Conservation (phyloP, 305 asterid species). For the Fraxinus velutina region DNA sequence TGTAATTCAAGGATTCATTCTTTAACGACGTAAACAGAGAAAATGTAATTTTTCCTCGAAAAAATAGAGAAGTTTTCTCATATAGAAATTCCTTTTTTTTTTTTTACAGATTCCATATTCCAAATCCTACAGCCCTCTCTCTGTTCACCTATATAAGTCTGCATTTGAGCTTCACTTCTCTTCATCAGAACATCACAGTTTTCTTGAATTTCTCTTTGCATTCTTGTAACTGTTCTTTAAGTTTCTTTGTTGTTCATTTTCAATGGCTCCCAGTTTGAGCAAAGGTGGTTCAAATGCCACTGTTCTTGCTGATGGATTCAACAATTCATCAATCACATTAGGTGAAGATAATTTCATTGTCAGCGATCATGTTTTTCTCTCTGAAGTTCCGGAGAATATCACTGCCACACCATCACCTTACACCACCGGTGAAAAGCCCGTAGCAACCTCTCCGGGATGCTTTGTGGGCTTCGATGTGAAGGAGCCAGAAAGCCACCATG, state of each 20-base stretch:
- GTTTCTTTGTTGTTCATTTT: background rate
- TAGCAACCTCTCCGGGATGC: constrained; percentile 53
- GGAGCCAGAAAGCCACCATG: constrained; percentile 58
- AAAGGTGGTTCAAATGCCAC: constrained; percentile 42
- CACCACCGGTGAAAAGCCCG: constrained; percentile 35
- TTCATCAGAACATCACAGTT: constrained; percentile 11
- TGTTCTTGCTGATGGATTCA: constrained; percentile 34
- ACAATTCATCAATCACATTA: constrained; percentile 41
- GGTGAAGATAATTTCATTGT: constrained; percentile 55
- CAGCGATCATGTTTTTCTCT: constrained; percentile 52
- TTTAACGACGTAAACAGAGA: background rate
- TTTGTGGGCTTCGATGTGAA: constrained; percentile 68
- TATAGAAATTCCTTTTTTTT: background rate
- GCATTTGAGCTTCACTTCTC: constrained; percentile 13
- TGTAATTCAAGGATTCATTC: background rate
- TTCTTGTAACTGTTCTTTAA: background rate
- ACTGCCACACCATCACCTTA: constrained; percentile 55
- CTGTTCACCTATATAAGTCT: constrained; percentile 28
- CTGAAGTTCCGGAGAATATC: constrained; percentile 66
- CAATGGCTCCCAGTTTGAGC: constrained; percentile 69
- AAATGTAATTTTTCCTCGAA: background rate
- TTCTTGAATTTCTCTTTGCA: background rate
- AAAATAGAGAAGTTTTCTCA: background rate
- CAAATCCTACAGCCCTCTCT: constrained; percentile 18
- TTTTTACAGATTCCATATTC: constrained; percentile 20